phyloP scores from a whole-genome alignment of 495 filamentous ascomycete genomes.

The Podospora didyma region DNA sequence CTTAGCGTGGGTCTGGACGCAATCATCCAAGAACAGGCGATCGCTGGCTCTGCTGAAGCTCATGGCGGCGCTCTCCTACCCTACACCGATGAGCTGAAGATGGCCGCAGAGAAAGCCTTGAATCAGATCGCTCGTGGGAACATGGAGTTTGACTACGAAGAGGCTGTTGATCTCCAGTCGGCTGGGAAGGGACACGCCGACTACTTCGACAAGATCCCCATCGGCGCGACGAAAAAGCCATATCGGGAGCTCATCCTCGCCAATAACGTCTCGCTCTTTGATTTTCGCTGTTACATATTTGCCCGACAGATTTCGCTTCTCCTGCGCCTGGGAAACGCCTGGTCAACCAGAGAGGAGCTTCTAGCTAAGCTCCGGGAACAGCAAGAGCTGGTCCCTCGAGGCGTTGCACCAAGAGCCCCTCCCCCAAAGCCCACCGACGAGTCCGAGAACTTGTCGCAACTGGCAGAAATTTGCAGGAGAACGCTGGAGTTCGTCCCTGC shows the following conservation, averaged over 20 bases:
- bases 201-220: slow-evolving; percentile 52
- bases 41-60: slow-evolving; percentile 46
- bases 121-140: slow-evolving; percentile 26
- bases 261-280: slow-evolving; percentile 96
- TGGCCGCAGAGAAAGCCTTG: slow-evolving; percentile 48
- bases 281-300: slow-evolving; percentile 94
- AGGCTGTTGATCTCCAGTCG: slow-evolving; percentile 45
- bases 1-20: slow-evolving; percentile 79
- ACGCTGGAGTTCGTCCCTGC: slow-evolving; percentile 77
- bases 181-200: slow-evolving; percentile 24
- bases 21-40: slow-evolving; percentile 69
- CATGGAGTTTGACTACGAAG: slow-evolving; percentile 39
- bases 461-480: slow-evolving; percentile 76
- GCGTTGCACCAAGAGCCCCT: slow-evolving; percentile 46
- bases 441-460: slow-evolving; percentile 67
- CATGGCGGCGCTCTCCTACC: slow-evolving; percentile 63
- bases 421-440: slow-evolving; percentile 49
- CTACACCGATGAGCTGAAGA: slow-evolving; percentile 67
- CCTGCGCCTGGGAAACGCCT: slow-evolving; percentile 73
- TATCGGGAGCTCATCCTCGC: slow-evolving; percentile 90
- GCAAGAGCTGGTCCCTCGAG: slow-evolving; percentile 47
- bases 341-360: slow-evolving; percentile 51
- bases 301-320: slow-evolving; percentile 80
- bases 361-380: slow-evolving; percentile 55
- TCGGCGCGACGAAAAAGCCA: slow-evolving; percentile 70